These are phyloP conservation scores for Fusarium sp. DNA, from an alignment of 2,329 filamentous ascomycete genomes.

Conservation along the genomic window DNA sequence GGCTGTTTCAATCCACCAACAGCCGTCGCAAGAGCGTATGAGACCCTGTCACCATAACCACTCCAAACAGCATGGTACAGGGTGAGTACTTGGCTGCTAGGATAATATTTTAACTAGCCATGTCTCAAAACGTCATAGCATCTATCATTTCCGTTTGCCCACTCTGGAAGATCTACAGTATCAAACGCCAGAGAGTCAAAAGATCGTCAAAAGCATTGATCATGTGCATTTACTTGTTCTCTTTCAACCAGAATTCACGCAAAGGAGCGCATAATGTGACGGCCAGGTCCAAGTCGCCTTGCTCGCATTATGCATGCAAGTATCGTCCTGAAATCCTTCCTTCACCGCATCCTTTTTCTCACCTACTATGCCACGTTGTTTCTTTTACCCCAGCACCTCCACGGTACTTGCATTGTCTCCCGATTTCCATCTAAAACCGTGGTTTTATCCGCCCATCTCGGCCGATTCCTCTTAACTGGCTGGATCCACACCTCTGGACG, in stretches of 20 bases:
- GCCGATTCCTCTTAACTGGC: conserved; percentile 21
- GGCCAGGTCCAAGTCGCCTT: not conserved
- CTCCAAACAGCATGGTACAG: conserved; percentile 21
- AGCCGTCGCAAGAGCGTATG: conserved; percentile 24
- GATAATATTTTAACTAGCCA: conserved; percentile 2
- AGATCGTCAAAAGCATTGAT: conserved; percentile 1
- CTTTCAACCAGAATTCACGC: not conserved
- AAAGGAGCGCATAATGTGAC: not conserved
- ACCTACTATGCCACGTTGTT: conserved; percentile 17
- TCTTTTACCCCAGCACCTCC: conserved; percentile 32
- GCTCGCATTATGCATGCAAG: conserved; percentile 24
- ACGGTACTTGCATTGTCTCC: conserved; percentile 17
- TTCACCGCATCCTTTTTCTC: conserved; percentile 40
- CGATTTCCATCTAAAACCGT: not conserved
- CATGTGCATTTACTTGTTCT: not conserved
- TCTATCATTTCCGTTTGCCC: conserved; percentile 2
- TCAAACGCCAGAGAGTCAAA: conserved; percentile 4
- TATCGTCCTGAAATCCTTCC: conserved; percentile 6
- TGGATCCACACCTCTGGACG: conserved; percentile 7
- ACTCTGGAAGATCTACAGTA: conserved; percentile 22
- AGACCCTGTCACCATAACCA: conserved; percentile 28
- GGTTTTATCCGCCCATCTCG: conserved; percentile 10
- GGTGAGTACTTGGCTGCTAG: conserved; percentile 12
- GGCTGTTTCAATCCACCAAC: conserved; percentile 10
- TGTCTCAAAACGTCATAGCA: conserved; percentile 16